Base-by-base conservation (phyloP, 345 rosid genomes). In the Pistacia vera region DNA sequence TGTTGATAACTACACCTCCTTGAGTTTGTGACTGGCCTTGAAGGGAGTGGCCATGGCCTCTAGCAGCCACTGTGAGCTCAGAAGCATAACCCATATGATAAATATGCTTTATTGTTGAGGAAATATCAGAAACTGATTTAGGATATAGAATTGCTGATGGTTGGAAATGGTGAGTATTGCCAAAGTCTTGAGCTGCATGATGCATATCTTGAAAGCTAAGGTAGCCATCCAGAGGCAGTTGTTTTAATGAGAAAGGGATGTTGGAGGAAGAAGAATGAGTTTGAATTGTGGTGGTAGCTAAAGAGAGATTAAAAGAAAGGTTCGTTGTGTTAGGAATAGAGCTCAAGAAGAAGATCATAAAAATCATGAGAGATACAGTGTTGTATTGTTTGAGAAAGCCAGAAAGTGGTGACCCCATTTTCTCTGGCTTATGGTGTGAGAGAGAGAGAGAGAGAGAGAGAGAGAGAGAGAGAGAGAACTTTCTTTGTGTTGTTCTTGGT, bases 11-110 rank as follows among this genome's bases (percentile, higher is more conserved):
- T 9, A 97, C 73, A 17, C 99, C 99, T 75, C 80, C 88, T 64
- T 83, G 87, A 46, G 99, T 91, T 74, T 89, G 93, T 66, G 99
- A 82, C 80, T 97, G 99, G 61, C 99, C 98, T 76, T 97, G 88
- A 36, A 97, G 90, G 36, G 99, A 97, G 88, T 94, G 99, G 13
- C 97, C 97, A 75, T 86, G 92, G 70, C 99, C 99, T 86, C 93
- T 85, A 4, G 97, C 99, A 25, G 99, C 97, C 58, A 97, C 90
- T 16, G 95, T 92, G 11, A 97, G 83, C 75, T 74, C 79, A 18
- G 98, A 86, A 38, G 83, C 30, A n/a, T 91, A 77, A n/a, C 97
- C 94, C 81, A 87, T 78, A 63, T 88, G 64, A 60, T 84, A 80
- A 46, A 91, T 74, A 82, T 85, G 86, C 77, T 84, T 91, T 63